Conservation (phyloP, 106 monocot genomes). For the Agapanthus africanus region DNA sequence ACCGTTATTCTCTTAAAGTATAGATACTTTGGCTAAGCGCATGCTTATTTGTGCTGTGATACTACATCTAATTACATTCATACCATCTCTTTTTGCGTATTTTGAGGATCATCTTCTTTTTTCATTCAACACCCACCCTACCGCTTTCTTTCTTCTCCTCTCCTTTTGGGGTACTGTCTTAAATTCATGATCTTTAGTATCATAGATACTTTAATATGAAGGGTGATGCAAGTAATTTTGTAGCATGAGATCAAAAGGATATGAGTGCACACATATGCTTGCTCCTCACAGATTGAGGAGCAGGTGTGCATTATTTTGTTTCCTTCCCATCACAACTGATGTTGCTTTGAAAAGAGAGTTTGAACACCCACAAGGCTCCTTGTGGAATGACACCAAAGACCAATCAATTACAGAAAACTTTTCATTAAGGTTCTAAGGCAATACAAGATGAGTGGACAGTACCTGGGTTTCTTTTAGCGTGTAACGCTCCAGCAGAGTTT, state of each 20-base stretch:
- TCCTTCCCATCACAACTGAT: background rate
- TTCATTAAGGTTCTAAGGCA: background rate
- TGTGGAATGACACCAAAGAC: background rate
- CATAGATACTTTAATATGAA: background rate
- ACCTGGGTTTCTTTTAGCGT: conserved; percentile 83
- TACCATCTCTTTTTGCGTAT: too few relatives aligned
- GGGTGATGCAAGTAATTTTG: background rate
- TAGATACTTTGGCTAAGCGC: too few relatives aligned
- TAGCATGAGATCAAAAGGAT: background rate
- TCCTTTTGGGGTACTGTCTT: too few relatives aligned
- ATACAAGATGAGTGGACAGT: background rate
- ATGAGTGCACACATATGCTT: background rate
- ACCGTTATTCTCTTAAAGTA: too few relatives aligned
- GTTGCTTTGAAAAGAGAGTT: background rate
- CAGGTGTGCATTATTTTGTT: background rate
- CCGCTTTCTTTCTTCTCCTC: too few relatives aligned
- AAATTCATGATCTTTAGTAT: too few relatives aligned
- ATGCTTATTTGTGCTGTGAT: too few relatives aligned
- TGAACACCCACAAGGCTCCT: background rate
- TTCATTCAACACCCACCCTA: too few relatives aligned
- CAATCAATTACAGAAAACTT: background rate
- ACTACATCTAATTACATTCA: too few relatives aligned
- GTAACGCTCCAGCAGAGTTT: conserved; percentile 69
- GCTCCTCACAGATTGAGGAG: background rate
- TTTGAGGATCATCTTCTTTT: too few relatives aligned